Evolutionary conservation across 202 grass and related monocot species (phyloP).

Genomic region (Panicum virgatum): DNA sequence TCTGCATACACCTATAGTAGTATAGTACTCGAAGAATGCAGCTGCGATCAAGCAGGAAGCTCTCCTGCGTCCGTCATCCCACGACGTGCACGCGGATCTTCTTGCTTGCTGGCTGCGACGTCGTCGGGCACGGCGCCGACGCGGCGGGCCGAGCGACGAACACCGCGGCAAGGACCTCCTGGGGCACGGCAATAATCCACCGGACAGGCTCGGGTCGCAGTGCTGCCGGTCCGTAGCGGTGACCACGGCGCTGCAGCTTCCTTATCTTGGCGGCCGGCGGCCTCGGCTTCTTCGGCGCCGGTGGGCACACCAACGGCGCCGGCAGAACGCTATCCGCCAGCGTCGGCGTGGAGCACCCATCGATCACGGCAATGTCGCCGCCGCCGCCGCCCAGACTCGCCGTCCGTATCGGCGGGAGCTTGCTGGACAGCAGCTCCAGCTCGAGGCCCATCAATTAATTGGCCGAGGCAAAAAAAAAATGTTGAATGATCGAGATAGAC

Average conservation of each 20-base stretch:
- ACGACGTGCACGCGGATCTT: slow-evolving; percentile 48
- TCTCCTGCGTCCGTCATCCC: not conserved
- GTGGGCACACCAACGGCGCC: slow-evolving; percentile 34
- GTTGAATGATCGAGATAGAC: not conserved
- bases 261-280: slow-evolving; percentile 16
- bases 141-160: slow-evolving; percentile 32
- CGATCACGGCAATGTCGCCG: not conserved
- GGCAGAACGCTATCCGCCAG: not conserved
- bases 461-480: not conserved
- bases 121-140: not conserved
- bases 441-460: slow-evolving; percentile 35
- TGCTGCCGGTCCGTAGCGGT: not conserved
- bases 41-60: not conserved
- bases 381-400: not conserved
- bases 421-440: slow-evolving; percentile 7
- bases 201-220: not conserved
- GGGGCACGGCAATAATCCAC: slow-evolving; percentile 39
- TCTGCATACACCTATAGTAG: not conserved
- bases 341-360: slow-evolving; percentile 43
- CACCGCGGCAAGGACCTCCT: slow-evolving; percentile 44
- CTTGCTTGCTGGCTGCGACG: slow-evolving; percentile 14
- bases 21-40: not conserved
- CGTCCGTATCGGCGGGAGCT: slow-evolving; percentile 37
- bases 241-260: not conserved
- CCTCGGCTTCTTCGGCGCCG: slow-evolving; percentile 57